These are phyloP conservation scores for Phytophthora cactorum DNA, from an alignment of 352 stramenopile genomes.

Conservation along the genomic window DNA sequence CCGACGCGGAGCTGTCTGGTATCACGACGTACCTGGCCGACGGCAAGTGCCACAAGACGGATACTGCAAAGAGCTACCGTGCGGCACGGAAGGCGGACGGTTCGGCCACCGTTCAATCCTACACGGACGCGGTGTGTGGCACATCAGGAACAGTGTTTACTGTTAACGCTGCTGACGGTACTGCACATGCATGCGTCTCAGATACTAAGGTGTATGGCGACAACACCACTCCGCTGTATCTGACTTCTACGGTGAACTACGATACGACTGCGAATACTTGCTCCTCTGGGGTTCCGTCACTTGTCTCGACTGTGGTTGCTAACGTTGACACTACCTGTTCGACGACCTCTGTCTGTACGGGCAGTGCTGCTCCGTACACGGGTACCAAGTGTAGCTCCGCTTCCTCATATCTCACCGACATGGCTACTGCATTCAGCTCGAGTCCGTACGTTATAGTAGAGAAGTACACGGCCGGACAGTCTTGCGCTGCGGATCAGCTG, in stretches of 20 bases:
- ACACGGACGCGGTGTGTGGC: background rate
- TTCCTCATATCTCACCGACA: background rate
- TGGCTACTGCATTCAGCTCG: background rate
- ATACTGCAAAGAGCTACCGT: background rate
- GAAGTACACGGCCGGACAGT: background rate
- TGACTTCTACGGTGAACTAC: conserved; percentile 5
- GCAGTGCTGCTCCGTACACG: background rate
- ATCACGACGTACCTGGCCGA: conserved; percentile 18
- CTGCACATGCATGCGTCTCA: background rate
- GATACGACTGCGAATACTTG: conserved; percentile 1
- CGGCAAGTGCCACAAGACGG: conserved; percentile 17
- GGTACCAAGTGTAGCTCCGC: background rate
- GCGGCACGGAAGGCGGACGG: background rate
- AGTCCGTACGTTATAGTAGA: background rate
- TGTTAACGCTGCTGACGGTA: background rate
- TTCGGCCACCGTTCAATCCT: background rate
- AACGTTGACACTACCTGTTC: background rate
- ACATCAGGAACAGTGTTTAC: background rate
- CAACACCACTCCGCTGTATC: conserved; percentile 1
- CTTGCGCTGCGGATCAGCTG: background rate
- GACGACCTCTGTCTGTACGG: background rate
- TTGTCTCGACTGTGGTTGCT: background rate
- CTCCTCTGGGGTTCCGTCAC: background rate
- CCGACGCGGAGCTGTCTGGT: background rate
- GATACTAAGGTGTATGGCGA: conserved; percentile 14